A percentile compares a stretch with the other conserved stretches of the same genome.
phyloP scores from a whole-genome alignment of 352 stramenopile genomes.

The Lagenidium sp. region DNA sequence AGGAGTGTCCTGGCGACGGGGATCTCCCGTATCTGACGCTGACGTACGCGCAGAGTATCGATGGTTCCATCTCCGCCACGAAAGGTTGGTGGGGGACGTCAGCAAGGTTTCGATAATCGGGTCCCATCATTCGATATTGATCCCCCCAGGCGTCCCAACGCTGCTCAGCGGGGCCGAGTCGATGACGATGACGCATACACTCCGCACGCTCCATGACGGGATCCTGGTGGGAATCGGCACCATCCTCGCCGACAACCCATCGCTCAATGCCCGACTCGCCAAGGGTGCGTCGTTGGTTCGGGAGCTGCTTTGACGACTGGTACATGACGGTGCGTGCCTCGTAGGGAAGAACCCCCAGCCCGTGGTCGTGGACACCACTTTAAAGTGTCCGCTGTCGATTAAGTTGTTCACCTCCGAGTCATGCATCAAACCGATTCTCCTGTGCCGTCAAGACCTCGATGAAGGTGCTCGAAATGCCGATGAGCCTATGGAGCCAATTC shows the following conservation, averaged over 20 bases:
- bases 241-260: slow-evolving; percentile 82
- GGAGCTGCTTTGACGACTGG: not conserved
- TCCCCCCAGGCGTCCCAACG: slow-evolving; percentile 38
- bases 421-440: slow-evolving; percentile 64
- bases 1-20: too few species aligned
- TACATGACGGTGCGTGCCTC: not conserved
- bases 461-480: slow-evolving; percentile 12
- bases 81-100: slow-evolving; percentile 30
- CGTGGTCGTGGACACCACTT: slow-evolving; percentile 62
- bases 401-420: slow-evolving; percentile 68
- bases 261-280: slow-evolving; percentile 62
- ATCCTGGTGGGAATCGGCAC: slow-evolving; percentile 87
- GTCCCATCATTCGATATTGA: not conserved
- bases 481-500: too few species aligned
- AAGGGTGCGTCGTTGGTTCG: slow-evolving; percentile 19
- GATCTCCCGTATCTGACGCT: too few species aligned
- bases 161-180: slow-evolving; percentile 56
- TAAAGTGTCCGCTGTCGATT: slow-evolving; percentile 54
- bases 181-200: slow-evolving; percentile 83
- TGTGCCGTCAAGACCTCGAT: slow-evolving; percentile 22
- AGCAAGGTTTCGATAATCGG: not conserved
- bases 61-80: slow-evolving; percentile 67
- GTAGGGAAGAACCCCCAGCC: slow-evolving; percentile 57
- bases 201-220: slow-evolving; percentile 78
- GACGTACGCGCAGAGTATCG: slow-evolving; percentile 87